Evolutionary conservation across 148 eudicot genomes (phyloP).

Genomic region (Rhododendron kiyosumense): DNA sequence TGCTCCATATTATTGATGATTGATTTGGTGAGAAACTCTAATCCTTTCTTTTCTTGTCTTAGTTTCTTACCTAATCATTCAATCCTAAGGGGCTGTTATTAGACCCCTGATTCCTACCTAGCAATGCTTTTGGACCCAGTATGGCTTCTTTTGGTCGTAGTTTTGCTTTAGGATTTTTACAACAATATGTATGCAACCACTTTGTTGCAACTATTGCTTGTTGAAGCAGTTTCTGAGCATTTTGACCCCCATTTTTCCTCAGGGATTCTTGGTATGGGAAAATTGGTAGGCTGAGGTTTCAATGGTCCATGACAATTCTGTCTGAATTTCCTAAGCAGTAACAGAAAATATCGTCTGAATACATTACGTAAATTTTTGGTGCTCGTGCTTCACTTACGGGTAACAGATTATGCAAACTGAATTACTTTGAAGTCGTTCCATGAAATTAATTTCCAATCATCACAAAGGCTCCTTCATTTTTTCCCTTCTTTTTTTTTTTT

Average conservation of each 20-base stretch:
- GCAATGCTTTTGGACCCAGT: neutral
- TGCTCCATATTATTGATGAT: neutral
- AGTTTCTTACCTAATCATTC: neutral
- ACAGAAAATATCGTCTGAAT: neutral
- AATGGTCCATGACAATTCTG: neutral
- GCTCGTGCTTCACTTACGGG: neutral
- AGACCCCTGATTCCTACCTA: neutral
- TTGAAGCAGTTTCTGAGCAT: neutral
- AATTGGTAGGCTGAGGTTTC: neutral
- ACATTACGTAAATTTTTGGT: neutral
- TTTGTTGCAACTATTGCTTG: neutral
- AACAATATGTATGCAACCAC: neutral
- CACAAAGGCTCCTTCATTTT: neutral
- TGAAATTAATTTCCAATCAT: neutral
- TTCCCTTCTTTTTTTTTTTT: neutral
- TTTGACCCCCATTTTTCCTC: neutral
- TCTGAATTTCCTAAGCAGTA: neutral
- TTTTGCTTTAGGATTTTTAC: neutral
- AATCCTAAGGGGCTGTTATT: neutral
- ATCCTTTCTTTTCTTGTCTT: neutral
- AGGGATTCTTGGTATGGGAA: neutral
- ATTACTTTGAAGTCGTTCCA: neutral
- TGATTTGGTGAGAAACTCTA: neutral
- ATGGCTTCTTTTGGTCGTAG: neutral
- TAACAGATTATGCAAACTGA: neutral